Percentiles rank a stretch among this genome's conserved stretches.
phyloP scores from a whole-genome alignment of 2,329 filamentous ascomycete species.

The Hymenoscyphus albidus region DNA sequence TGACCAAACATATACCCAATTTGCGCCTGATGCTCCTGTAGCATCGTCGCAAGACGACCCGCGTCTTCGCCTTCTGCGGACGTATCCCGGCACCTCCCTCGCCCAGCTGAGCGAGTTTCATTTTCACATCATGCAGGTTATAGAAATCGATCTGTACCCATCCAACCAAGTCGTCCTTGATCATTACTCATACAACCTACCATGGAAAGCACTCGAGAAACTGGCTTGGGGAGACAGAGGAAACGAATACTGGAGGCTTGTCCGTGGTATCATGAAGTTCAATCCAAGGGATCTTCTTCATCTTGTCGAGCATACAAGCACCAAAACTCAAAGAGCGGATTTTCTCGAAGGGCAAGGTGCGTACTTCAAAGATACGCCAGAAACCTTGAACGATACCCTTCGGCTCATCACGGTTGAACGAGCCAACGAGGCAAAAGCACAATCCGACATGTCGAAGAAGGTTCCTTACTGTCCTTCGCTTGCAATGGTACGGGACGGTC shows the following conservation, averaged over 20 bases:
- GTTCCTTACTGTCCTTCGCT: constrained; percentile 12
- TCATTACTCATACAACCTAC: constrained; percentile 26
- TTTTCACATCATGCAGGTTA: constrained; percentile 28
- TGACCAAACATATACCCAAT: constrained; percentile 30
- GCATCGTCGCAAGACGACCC: constrained; percentile 25
- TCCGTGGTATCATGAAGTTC: constrained; percentile 30
- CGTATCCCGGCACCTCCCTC: constrained; percentile 28
- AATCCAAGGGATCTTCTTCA: constrained; percentile 29
- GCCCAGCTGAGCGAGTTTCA: constrained; percentile 31
- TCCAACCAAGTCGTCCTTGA: constrained; percentile 30
- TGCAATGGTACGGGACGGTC: constrained; percentile 3
- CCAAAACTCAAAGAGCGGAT: constrained; percentile 28
- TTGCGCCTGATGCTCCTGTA: constrained; percentile 28
- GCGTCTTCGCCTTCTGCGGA: constrained; percentile 29
- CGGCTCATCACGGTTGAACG: constrained; percentile 17
- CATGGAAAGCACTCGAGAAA: constrained; percentile 24
- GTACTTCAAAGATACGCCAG: constrained; percentile 27
- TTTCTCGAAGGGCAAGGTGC: constrained; percentile 26
- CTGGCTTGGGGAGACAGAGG: constrained; percentile 33
- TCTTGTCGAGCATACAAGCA: constrained; percentile 30
- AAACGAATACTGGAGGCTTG: constrained; percentile 23
- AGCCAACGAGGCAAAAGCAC: constrained; percentile 8
- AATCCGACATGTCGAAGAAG: constrained; percentile 1
- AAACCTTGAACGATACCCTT: constrained; percentile 29
- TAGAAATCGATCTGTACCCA: constrained; percentile 32